phyloP scores from a whole-genome alignment of 1,139 yeast genomes.

The Debaryomycetaceae sp. region DNA sequence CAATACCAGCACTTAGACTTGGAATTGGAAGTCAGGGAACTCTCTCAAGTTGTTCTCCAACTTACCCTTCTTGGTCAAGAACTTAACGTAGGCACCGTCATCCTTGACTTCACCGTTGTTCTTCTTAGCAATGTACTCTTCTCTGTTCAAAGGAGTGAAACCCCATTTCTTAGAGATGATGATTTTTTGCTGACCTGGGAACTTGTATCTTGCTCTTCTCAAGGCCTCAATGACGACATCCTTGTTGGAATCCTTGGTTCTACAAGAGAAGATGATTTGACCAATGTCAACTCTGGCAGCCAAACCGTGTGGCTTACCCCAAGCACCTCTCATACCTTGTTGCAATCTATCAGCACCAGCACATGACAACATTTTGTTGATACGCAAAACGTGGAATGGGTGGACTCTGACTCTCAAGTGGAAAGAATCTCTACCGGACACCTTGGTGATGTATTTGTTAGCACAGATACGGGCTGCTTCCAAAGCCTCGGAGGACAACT shows the following conservation, averaged over 20 bases:
- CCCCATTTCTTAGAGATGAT: constrained; percentile 99
- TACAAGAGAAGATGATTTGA: constrained; percentile 96
- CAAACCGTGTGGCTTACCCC: constrained; percentile 99
- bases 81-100: constrained; percentile 99
- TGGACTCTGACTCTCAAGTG: constrained; percentile 99
- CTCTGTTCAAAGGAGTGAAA: constrained; percentile 99
- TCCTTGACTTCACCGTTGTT: constrained; percentile 97
- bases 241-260: constrained; percentile 98
- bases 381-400: constrained; percentile 99
- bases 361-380: constrained; percentile 99
- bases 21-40: constrained; percentile 88
- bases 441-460: constrained; percentile 97
- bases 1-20: constrained; percentile 28
- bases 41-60: constrained; percentile 86
- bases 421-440: constrained; percentile 99
- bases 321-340: constrained; percentile 99
- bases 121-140: constrained; percentile 90
- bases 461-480: constrained; percentile 99
- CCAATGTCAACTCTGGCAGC: constrained; percentile 99
- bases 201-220: constrained; percentile 99
- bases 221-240: constrained; percentile 97
- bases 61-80: constrained; percentile 95
- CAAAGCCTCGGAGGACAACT: constrained; percentile 98
- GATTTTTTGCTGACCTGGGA: constrained; percentile 99
- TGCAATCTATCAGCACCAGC: constrained; percentile 99